Evolutionary conservation across 106 monocot genomes (phyloP), one percentile per base, ranked within the genome.

Genomic region (Dioscorea zingiberensis): DNA sequence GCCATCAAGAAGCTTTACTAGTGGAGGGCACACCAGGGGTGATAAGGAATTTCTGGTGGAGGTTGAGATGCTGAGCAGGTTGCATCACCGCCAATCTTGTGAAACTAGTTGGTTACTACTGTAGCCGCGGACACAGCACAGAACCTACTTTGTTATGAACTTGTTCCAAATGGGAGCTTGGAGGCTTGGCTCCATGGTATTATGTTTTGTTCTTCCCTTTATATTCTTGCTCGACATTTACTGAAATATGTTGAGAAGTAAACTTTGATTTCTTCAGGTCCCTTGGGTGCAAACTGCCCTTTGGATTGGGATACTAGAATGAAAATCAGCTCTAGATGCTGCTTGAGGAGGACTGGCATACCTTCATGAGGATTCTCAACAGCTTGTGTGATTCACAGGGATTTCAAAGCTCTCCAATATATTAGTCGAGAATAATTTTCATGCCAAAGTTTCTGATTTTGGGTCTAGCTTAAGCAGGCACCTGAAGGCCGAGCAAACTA

Each of bases 371-470:
- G 97, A 97, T 76, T 92, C 88, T 64, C 97, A 97, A 54, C 97
- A n/a, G n/a, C 97, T n/a, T 97, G 92, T 68, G 97, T 97, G 62
- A 97, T 97, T 51, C 97, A 97, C 70, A 80, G 97, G 53, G 97
- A 97, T 81, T 97, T 97, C 54, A 97, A 97, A 65, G 88, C 97
- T 32, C n/a, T 97, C 97, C 18, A 97, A 97, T 77, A 97, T 97
- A 81, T 66, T 97, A 62, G 92, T 97, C 13, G 97, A 92, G 72
- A 84, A 92, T 44, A 77, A 89, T 65, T 97, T 97, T 47, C 91
- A 92, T 72, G 97, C 97, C 2, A 97, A 97, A 74, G 92, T 97
- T 45, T 80, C 97, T 29, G 97, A 97, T 72, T 97, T 97, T 69
- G n/a, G 97, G 97, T 69, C 81, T 97, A 45, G 97, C 97, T n/a